Conservation (phyloP, 192 early-diverging fungal species). For the Coemansia erecta region DNA sequence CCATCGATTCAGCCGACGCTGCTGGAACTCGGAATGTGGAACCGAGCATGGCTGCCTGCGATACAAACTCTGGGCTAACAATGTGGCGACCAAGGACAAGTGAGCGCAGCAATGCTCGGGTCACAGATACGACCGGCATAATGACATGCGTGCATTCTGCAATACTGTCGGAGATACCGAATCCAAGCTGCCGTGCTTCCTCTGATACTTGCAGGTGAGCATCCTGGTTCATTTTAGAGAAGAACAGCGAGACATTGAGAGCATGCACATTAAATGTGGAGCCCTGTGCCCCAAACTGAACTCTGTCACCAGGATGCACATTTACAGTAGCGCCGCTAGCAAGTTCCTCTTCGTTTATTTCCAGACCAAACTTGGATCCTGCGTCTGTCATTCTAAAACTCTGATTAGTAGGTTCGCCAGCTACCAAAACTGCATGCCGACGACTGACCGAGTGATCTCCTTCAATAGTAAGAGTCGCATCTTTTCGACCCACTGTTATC, state of each 20-base stretch:
- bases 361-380: slow-evolving; percentile 46
- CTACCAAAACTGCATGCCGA: slow-evolving; percentile 17
- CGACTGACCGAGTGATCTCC: slow-evolving; percentile 42
- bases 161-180: background rate
- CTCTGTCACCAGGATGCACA: slow-evolving; percentile 15
- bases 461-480: slow-evolving; percentile 24
- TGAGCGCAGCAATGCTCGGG: slow-evolving; percentile 26
- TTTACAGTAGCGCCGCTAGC: slow-evolving; percentile 2
- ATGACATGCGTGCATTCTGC: slow-evolving; percentile 28
- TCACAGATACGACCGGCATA: slow-evolving; percentile 27
- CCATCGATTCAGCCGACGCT: slow-evolving; percentile 8
- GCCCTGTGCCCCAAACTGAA: slow-evolving; percentile 42
- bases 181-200: slow-evolving; percentile 9
- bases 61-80: slow-evolving; percentile 16
- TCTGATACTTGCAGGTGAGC: slow-evolving; percentile 2
- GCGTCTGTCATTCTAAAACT: slow-evolving; percentile 10
- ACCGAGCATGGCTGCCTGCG: slow-evolving; percentile 5
- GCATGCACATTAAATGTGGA: slow-evolving; percentile 23
- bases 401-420: background rate
- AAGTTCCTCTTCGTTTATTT: slow-evolving; percentile 26
- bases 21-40: slow-evolving; percentile 1
- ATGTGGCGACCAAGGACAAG: slow-evolving; percentile 22
- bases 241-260: slow-evolving; percentile 13
- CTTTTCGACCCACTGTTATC: slow-evolving; percentile 36
- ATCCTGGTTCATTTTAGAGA: slow-evolving; percentile 20